Percentiles rank a stretch among this genome's conserved stretches.
These are phyloP conservation scores for Calonectria ilicicola DNA, from an alignment of 2,329 filamentous ascomycete species.

Conservation along the genomic window DNA sequence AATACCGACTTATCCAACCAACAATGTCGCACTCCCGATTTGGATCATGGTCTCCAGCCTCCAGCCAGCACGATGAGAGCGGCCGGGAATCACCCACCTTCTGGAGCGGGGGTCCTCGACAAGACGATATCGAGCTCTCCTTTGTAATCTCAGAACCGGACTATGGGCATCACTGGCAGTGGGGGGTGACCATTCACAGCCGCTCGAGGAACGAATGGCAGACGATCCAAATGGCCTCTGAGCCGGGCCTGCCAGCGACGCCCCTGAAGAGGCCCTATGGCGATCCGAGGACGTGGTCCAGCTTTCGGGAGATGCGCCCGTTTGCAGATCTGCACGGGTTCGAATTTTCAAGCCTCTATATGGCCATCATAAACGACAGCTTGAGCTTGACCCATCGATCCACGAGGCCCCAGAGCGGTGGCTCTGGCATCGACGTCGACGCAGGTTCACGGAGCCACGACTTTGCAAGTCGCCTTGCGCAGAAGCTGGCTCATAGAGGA, in stretches of 20 bases:
- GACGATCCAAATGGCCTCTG: background rate
- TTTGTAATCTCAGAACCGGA: background rate
- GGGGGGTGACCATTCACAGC: background rate
- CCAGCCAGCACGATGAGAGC: background rate
- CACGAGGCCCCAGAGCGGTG: background rate
- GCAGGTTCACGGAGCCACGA: background rate
- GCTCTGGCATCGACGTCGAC: background rate
- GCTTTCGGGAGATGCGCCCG: background rate
- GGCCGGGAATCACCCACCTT: background rate
- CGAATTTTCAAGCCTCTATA: background rate
- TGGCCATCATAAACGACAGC: too few relatives aligned
- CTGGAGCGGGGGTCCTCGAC: background rate
- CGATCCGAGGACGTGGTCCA: background rate
- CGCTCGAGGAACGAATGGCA: background rate
- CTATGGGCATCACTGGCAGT: background rate
- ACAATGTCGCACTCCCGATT: background rate
- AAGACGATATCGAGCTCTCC: background rate
- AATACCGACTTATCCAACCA: background rate
- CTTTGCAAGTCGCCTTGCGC: background rate
- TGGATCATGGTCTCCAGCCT: background rate
- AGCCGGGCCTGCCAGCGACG: background rate
- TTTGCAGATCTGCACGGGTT: background rate
- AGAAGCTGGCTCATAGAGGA: background rate
- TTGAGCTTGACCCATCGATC: background rate
- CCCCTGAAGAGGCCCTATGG: background rate